Evolutionary conservation across 148 eudicot species (phyloP).

Genomic region (Drosera capensis): DNA sequence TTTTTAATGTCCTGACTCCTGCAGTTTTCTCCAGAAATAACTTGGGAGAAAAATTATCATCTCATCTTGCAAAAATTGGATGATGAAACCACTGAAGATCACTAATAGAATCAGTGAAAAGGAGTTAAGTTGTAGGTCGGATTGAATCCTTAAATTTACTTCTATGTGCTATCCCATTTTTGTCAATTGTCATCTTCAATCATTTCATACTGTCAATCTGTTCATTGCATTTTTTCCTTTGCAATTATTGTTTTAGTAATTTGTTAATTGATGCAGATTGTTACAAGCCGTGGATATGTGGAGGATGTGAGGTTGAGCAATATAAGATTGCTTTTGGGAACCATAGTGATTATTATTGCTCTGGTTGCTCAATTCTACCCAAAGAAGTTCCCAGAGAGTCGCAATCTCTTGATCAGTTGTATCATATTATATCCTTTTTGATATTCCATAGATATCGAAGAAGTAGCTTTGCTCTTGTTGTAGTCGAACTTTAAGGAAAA

Average conservation of each 20-base stretch:
- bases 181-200: too few relatives aligned
- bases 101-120: too few relatives aligned
- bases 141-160: too few relatives aligned
- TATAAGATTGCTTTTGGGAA: constrained; percentile 52
- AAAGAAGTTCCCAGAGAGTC: constrained; percentile 75
- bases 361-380: constrained; percentile 79
- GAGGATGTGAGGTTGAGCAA: constrained; percentile 90
- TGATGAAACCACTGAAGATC: too few relatives aligned
- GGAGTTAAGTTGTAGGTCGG: too few relatives aligned
- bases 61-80: too few relatives aligned
- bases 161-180: too few relatives aligned
- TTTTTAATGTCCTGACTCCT: too few relatives aligned
- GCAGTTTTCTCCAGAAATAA: too few relatives aligned
- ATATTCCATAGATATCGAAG: neutral
- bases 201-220: neutral
- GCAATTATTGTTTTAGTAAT: neutral
- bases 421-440: constrained; percentile 79
- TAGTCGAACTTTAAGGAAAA: neutral
- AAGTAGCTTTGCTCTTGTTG: neutral
- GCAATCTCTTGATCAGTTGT: constrained; percentile 54
- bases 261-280: constrained; percentile 28
- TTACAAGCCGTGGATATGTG: constrained; percentile 50
- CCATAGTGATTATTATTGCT: constrained; percentile 54
- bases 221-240: neutral
- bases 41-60: too few relatives aligned